These are phyloP conservation scores for Pythium phragmitis DNA, from an alignment of 352 stramenopile genomes.

Conservation along the genomic window DNA sequence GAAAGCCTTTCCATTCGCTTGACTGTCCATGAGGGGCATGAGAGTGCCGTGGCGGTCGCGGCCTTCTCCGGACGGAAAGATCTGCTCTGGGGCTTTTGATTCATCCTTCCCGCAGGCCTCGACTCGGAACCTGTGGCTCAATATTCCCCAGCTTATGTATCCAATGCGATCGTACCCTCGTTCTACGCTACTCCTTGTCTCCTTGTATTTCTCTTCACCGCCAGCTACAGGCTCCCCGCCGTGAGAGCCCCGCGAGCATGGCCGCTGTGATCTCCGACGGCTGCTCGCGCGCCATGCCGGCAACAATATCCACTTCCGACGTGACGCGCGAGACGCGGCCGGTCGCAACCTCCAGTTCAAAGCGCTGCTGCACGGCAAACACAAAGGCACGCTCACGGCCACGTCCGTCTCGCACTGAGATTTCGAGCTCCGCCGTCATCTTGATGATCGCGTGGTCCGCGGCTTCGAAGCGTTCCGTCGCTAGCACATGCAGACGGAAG, in stretches of 20 bases:
- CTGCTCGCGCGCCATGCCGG: constrained; percentile 13
- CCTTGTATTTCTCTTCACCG: no score
- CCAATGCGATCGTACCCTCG: no score
- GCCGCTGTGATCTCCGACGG: not conserved
- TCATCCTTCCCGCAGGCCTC: no score
- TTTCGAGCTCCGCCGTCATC: not conserved
- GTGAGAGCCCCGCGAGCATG: not conserved
- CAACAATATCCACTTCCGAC: constrained; percentile 45
- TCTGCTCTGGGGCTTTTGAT: no score
- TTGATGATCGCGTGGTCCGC: constrained; percentile 33
- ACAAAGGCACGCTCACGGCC: constrained; percentile 4
- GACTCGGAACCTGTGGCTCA: no score
- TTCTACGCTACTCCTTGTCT: no score
- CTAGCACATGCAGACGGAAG: constrained; percentile 37
- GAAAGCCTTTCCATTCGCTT: no score
- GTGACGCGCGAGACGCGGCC: constrained; percentile 37
- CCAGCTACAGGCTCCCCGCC: not conserved
- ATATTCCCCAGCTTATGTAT: no score
- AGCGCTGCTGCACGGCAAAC: constrained; percentile 49
- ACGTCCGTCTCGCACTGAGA: constrained; percentile 1
- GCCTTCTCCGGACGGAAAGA: no score
- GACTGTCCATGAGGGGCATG: no score
- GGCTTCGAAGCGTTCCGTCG: constrained; percentile 36
- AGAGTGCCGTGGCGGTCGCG: no score
- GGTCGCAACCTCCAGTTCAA: constrained; percentile 36